phyloP scores from a whole-genome alignment of 169 alveolate genomes.

The Cryptosporidium parvum region DNA sequence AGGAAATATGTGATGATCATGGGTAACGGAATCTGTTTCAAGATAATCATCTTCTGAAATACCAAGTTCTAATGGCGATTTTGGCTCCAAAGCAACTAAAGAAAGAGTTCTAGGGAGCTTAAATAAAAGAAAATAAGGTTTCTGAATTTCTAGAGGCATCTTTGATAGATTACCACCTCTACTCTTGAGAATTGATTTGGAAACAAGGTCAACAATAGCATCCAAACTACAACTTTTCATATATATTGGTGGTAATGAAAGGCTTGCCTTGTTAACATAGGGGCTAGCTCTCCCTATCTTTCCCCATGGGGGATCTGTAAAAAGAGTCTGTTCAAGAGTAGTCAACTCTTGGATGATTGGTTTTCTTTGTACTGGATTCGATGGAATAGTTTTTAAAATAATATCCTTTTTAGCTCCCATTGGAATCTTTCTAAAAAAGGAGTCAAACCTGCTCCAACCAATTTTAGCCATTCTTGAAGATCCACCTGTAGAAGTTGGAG shows the following conservation, averaged over 20 bases:
- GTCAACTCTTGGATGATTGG: conserved; percentile 26
- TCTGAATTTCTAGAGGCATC: conserved; percentile 18
- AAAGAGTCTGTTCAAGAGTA: conserved; percentile 17
- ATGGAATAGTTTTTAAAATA: conserved; percentile 47
- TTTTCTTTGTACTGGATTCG: conserved; percentile 14
- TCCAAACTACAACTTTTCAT: conserved; percentile 42
- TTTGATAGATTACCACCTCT: conserved; percentile 9
- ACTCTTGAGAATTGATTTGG: conserved; percentile 39
- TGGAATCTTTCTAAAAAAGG: conserved; percentile 50
- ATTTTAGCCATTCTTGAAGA: conserved; percentile 61
- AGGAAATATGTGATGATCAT: not conserved
- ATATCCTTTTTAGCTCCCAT: conserved; percentile 54
- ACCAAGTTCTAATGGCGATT: conserved; percentile 5
- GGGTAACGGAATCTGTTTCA: not conserved
- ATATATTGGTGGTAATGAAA: conserved; percentile 61
- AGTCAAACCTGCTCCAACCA: conserved; percentile 68
- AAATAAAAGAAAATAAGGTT: conserved; percentile 42
- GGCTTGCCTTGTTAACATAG: conserved; percentile 13
- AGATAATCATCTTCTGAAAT: not conserved
- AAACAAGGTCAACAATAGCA: conserved; percentile 45
- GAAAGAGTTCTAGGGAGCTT: conserved; percentile 31
- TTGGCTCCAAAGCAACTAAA: conserved; percentile 49
- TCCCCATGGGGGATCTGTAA: conserved; percentile 64
- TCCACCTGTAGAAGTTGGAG: conserved; percentile 21
- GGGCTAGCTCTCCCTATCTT: conserved; percentile 21